Base-by-base conservation (phyloP, 352 stramenopile genomes). In the Phytophthora ohioensis region DNA sequence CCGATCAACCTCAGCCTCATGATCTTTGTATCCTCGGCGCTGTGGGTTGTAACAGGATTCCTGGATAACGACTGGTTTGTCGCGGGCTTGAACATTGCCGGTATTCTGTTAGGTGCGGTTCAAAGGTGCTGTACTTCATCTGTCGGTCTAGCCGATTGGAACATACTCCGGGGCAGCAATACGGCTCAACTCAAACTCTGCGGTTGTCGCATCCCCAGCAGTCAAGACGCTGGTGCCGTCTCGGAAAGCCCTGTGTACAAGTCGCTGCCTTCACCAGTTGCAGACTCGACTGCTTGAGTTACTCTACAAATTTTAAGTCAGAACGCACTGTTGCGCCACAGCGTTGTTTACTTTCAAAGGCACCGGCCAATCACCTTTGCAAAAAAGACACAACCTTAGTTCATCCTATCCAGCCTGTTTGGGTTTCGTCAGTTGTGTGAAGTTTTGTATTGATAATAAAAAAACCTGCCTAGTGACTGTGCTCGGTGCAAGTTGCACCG, bases 61-160 rank as follows among this genome's bases (percentile, higher is more conserved):
- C 45, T 69, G n/a, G 64, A 67, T 41, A 67, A 35, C 51, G 57
- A 72, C 64, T 60, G 45, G 30, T 72, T 72, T 12, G 13, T 72
- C 13, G 45, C 27, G 7, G 47, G 64, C 1, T 46, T 71, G 5
- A 86, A 79, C 8, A 48, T 59, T 9, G 60, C 87, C 30, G 78
- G 72, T 9, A 45, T 77, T 17, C 21, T 69, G 30, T 61, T 88
- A 15, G 75, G 77, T 0, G 11, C 43, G 32, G 30, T 82, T 15
- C 81, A 91, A 38, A 68, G 31, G 42, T 76, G 21, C 65, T 91
- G 21, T 90, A 81, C 57, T 62, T 71, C 4, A 36, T 83, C 1
- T 91, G 81, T 57, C 60, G 51, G 21, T 21, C 21, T 21, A 21
- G 21, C 21, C 21, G 21, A 21, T 21, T 21, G 21, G 21, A 21